Percentiles rank a stretch among this genome's conserved stretches.
Conservation (phyloP, 768 basidiomycete species). For the Lepiota venenata region DNA sequence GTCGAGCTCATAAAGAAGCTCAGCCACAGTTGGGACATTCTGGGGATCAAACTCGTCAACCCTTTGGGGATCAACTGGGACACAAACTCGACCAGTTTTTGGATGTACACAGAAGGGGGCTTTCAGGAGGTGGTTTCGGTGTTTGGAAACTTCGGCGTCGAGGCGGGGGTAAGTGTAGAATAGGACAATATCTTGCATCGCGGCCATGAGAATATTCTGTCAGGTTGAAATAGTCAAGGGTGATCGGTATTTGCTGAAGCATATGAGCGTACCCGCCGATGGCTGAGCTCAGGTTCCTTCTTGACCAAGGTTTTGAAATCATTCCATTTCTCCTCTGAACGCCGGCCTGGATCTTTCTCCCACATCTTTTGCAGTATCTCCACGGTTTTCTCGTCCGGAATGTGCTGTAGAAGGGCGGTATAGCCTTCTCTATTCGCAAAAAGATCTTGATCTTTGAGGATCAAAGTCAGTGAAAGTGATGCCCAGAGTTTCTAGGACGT, state of each 20-base stretch:
- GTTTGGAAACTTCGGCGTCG: conserved; percentile 96
- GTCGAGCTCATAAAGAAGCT: conserved; percentile 74
- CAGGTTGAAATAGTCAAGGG: conserved; percentile 8
- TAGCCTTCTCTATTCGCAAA: conserved; percentile 70
- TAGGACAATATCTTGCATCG: conserved; percentile 84
- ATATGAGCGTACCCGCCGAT: conserved; percentile 29
- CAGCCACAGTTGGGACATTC: conserved; percentile 80
- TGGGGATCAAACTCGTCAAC: conserved; percentile 85
- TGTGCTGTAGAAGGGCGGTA: conserved; percentile 66
- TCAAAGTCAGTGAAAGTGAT: conserved; percentile 58
- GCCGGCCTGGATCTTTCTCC: conserved; percentile 44
- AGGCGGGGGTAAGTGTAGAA: conserved; percentile 96
- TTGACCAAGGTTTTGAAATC: conserved; percentile 49
- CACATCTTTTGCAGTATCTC: conserved; percentile 54
- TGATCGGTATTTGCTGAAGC: not conserved
- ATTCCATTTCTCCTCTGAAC: conserved; percentile 73
- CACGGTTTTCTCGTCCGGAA: conserved; percentile 61
- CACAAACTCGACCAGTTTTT: conserved; percentile 92
- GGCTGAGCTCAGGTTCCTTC: conserved; percentile 20
- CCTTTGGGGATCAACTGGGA: conserved; percentile 77
- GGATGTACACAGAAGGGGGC: conserved; percentile 98
- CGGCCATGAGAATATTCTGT: conserved; percentile 34
- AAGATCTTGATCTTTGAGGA: conserved; percentile 82
- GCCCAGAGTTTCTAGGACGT: conserved; percentile 47
- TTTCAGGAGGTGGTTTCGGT: conserved; percentile 96